Percentiles rank a stretch among this genome's conserved stretches.
These are phyloP conservation scores for Aureobasidium sp. DNA, from an alignment of 2,329 filamentous ascomycete species.

Conservation along the genomic window DNA sequence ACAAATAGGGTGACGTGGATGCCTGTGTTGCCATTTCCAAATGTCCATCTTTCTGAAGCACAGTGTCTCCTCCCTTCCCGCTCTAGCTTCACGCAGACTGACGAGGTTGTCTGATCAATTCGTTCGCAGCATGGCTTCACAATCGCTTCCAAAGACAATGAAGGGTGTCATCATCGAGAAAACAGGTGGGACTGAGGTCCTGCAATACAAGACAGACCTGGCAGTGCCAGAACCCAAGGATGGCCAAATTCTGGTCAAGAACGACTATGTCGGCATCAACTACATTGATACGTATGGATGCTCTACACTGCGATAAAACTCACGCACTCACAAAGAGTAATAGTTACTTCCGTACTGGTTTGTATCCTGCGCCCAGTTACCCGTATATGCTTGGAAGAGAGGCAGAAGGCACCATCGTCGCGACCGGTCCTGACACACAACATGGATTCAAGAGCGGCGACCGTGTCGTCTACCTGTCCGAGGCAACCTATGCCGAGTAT, in stretches of 20 bases:
- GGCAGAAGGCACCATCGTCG: constrained; percentile 63
- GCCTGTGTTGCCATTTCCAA: not conserved
- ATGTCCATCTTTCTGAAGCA: constrained; percentile 15
- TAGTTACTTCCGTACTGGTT: constrained; percentile 76
- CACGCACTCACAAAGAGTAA: not conserved
- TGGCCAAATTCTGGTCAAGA: constrained; percentile 73
- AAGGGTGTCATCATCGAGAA: constrained; percentile 66
- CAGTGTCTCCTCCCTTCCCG: constrained; percentile 10
- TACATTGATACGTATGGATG: constrained; percentile 69
- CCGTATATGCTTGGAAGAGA: constrained; percentile 77
- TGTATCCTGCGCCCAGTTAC: constrained; percentile 62
- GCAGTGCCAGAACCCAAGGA: constrained; percentile 61
- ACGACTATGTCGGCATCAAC: constrained; percentile 74
- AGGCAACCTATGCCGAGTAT: constrained; percentile 53
- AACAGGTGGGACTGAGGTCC: constrained; percentile 64
- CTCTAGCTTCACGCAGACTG: constrained; percentile 21
- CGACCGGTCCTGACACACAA: constrained; percentile 46
- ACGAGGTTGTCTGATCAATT: constrained; percentile 23
- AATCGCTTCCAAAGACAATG: constrained; percentile 58
- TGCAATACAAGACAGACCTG: constrained; percentile 63
- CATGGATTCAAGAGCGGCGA: constrained; percentile 58
- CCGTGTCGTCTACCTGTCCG: constrained; percentile 62
- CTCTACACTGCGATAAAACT: not conserved
- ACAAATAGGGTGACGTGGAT: constrained; percentile 1
- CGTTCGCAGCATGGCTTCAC: constrained; percentile 35